Percentiles rank a stretch among this genome's conserved stretches.
Conservation (phyloP, 441 rosid species). For the Pelargonium fulgidum region DNA sequence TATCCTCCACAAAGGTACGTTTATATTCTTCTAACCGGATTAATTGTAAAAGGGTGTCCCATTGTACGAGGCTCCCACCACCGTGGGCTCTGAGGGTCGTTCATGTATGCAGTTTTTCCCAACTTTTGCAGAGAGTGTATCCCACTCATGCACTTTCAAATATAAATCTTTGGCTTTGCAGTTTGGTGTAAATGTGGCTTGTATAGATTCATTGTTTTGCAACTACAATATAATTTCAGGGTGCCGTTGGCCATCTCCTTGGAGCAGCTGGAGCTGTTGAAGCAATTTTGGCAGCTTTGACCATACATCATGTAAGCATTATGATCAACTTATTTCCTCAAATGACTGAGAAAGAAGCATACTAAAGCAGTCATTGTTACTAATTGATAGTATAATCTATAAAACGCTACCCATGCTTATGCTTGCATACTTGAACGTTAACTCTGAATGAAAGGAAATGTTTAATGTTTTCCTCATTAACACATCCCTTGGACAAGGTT, state of each 20-base stretch:
- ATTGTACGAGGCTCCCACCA: too few relatives aligned
- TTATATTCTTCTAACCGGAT: constrained; percentile 4
- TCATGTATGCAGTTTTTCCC: too few relatives aligned
- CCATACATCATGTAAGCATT: constrained; percentile 57
- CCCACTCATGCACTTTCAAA: not conserved
- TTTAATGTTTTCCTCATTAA: not conserved
- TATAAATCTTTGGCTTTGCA: not conserved
- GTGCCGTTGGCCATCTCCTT: constrained; percentile 94
- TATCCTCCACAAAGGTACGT: constrained; percentile 89
- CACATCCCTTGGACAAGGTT: not conserved
- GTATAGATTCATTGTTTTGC: not conserved
- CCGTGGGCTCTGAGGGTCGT: too few relatives aligned
- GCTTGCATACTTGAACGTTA: constrained; percentile 11
- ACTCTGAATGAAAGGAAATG: not conserved
- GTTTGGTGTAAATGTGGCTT: not conserved
- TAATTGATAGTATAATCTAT: constrained; percentile 11
- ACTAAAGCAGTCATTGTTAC: not conserved
- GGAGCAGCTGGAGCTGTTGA: constrained; percentile 97
- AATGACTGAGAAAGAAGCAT: constrained; percentile 11
- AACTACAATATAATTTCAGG: constrained; percentile 32
- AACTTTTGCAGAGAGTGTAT: too few relatives aligned
- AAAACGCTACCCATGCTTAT: not conserved
- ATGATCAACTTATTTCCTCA: constrained; percentile 7
- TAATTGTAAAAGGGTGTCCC: not conserved
- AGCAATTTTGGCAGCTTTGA: constrained; percentile 69